Evolutionary conservation across 306 rosid genomes (phyloP), one percentile per base, ranked within the genome.

Genomic region (Begonia peltatifolia): DNA sequence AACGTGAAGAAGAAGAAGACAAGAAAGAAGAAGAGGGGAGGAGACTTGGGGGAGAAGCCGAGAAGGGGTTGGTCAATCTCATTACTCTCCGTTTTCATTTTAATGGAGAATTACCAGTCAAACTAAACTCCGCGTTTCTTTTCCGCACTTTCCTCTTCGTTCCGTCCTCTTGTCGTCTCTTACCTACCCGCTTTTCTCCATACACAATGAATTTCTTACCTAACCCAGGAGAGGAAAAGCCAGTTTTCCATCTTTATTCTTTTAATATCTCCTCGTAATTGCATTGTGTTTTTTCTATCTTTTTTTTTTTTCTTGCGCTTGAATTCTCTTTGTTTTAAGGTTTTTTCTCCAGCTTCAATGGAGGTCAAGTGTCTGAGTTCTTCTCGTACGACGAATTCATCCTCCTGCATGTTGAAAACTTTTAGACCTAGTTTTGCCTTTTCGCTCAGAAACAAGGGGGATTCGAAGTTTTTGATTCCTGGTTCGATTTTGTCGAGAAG

Each of bases 381-480:
- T 52, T 51, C 65, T 44, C 30, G 25, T 43, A 15, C 58, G 22
- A 25, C 58, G 9, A 18, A 8, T 42, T 25, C 51, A 12, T 0
- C 65, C 1, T 0, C 65, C 43, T 55, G 14, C 47, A 14, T 52
- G 12, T 42, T 57, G 18, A 61, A 61, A 3, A 12, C 12, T 12
- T 47, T 30, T 0, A 58, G 15, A 52, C 57, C 65, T 57, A 52
- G 30, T 52, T 61, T 14, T 53, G 14, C 10, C n/a, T 61, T 61
- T 3, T 8, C 52, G 15, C 54, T 42, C 44, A 14, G 15, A 22
- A 12, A 11, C 18, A 11, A 15, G 35, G 36, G 25, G 12, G 53
- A 51, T 42, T 46, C 9, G 2, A 7, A 15, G 1, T n/a, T 43
- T 9, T 52, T 23, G 25, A 17, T 38, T 13, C 23, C 43, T 11